Base-by-base conservation (phyloP, 768 basidiomycete species). In the Rossbeevera mucosa region DNA sequence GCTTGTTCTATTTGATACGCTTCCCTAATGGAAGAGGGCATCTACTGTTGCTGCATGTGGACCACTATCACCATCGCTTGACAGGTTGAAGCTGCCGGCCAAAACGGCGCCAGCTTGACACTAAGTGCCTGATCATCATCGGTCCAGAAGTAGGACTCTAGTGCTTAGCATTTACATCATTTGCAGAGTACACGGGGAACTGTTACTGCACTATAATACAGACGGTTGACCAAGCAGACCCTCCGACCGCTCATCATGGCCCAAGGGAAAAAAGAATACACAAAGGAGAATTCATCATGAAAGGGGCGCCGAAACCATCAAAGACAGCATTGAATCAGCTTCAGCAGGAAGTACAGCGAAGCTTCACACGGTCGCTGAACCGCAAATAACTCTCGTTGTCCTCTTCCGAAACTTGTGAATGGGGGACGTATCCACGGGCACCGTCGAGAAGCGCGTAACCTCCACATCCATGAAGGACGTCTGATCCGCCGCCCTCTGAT, bases 391-490 rank as follows among this genome's bases (percentile, higher is more conserved):
- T 6, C 26, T 55, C 47, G 7, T 48, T 42, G 4, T 65, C 64
- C 24, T 65, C 62, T 12, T 57, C 14, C 21, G 36, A 20, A 24
- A n/a, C 41, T 24, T 5, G 42, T 38, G 7, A 42, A 20, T 68
- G 53, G 25, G 60, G 54, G 13, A 70, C 24, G 22, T 62, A 70
- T 18, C 67, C 67, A 16, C 44, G 42, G 3, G 47, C n/a, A 8
- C 41, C 42, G 14, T 70, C 62, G 2, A 68, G 55, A 1, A 66
- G 25, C 2, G 64, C 55, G 42, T 68, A 68, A 18, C 66, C 59
- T 36, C 33, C 33, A 36, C 33, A 18, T 12, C 59, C 59, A 11
- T 21, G 44, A 14, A 43, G 18, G 36, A 5, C 2, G 36, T 38
- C 18, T 11, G 36, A 38, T 18, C 18, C 18, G 18, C 36, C 11